Conservation (phyloP, 108 stramenopile species). For the Fragilaria crotonensis region DNA sequence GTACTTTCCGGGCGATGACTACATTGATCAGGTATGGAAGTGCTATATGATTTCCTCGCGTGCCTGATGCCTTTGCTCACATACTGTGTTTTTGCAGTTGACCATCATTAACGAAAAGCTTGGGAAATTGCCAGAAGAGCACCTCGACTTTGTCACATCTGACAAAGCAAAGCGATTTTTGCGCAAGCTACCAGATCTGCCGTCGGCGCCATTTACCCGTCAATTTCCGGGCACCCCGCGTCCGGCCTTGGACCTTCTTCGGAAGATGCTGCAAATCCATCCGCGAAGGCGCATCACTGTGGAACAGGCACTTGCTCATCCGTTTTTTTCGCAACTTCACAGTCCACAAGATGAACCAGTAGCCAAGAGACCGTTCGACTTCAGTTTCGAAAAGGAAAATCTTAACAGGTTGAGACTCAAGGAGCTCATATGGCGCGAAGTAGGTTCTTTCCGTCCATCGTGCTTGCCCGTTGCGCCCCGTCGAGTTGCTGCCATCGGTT, state of each 20-base stretch:
- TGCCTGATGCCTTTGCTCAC: background rate
- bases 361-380: slow-evolving; percentile 59
- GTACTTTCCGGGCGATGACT: slow-evolving; percentile 98
- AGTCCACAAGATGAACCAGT: slow-evolving; percentile 80
- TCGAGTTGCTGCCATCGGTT: slow-evolving; percentile 3
- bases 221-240: slow-evolving; percentile 76
- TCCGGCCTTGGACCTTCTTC: slow-evolving; percentile 84
- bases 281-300: slow-evolving; percentile 85
- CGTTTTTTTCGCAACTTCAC: slow-evolving; percentile 86
- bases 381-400: slow-evolving; percentile 79
- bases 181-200: slow-evolving; percentile 72
- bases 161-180: slow-evolving; percentile 90
- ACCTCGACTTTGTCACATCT: slow-evolving; percentile 92
- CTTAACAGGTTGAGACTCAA: slow-evolving; percentile 72
- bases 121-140: slow-evolving; percentile 85
- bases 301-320: slow-evolving; percentile 87
- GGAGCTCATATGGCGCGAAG: slow-evolving; percentile 89
- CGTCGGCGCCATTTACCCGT: slow-evolving; percentile 35
- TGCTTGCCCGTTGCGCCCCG: slow-evolving; percentile 66
- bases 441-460: slow-evolving; percentile 71
- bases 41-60: background rate
- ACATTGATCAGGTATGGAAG: slow-evolving; percentile 95
- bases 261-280: slow-evolving; percentile 89
- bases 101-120: slow-evolving; percentile 83
- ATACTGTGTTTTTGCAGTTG: slow-evolving; percentile 27